phyloP scores from a whole-genome alignment of 352 stramenopile genomes.

The Phytophthora sojae region DNA sequence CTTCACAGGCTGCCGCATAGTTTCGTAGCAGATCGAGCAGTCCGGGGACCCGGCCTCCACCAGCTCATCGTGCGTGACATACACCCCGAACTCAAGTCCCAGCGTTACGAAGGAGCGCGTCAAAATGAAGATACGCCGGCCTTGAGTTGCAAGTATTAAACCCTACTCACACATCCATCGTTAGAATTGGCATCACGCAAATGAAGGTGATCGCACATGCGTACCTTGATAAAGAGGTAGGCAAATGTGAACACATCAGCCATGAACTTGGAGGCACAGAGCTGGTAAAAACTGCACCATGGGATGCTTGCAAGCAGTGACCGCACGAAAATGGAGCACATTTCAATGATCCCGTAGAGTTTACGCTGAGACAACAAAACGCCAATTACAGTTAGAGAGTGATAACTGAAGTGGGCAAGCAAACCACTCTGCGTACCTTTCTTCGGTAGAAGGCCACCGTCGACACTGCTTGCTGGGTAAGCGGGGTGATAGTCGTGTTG shows the following conservation, averaged over 20 bases:
- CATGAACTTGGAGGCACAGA: constrained; percentile 78
- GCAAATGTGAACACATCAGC: constrained; percentile 77
- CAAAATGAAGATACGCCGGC: constrained; percentile 52
- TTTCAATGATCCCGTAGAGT: constrained; percentile 80
- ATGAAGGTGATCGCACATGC: neutral
- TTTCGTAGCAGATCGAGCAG: constrained; percentile 87
- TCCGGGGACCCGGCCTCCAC: constrained; percentile 68
- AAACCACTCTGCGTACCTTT: constrained; percentile 56
- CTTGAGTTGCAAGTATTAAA: constrained; percentile 67
- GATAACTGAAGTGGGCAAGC: neutral
- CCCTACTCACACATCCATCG: constrained; percentile 34
- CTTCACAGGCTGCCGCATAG: constrained; percentile 76
- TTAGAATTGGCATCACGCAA: neutral
- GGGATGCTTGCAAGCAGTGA: constrained; percentile 66
- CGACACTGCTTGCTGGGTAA: constrained; percentile 38
- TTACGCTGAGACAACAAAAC: constrained; percentile 53
- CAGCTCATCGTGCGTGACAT: constrained; percentile 68
- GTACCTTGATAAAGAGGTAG: constrained; percentile 83
- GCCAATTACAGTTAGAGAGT: constrained; percentile 1
- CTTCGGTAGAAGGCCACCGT: constrained; percentile 67
- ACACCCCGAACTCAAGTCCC: constrained; percentile 71
- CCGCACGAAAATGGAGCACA: constrained; percentile 73
- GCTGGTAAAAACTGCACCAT: constrained; percentile 84
- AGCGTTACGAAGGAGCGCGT: constrained; percentile 68
- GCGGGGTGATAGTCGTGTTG: constrained; percentile 9